Base-by-base conservation (phyloP, 305 asterid genomes). In the Fraxinus baroniana region DNA sequence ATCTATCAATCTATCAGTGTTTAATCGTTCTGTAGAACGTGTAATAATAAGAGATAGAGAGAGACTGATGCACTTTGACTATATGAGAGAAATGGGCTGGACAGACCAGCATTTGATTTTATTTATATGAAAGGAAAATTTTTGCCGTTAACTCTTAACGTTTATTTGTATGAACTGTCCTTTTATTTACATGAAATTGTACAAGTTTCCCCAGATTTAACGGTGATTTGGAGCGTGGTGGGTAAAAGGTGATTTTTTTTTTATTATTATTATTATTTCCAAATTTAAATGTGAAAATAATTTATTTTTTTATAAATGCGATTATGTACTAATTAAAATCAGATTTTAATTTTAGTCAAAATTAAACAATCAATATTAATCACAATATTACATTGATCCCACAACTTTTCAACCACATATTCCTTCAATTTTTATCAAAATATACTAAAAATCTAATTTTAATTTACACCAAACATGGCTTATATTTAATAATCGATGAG, bases 71-170 rank as follows among this genome's bases (percentile, higher is more conserved):
- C 28, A 64, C 72, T 7, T 64, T 64, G 33, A 64, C 72, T 20
- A 9, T 20, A 22, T 0, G 7, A 22, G 72, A 22, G 17, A 22
- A 62, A 22, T 1, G 32, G 17, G 30, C 32, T 62, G 72, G 17
- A 52, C 60, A 52, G 81, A 80, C 87, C 78, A 86, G 93, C 93
- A 86, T 79, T 88, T 81, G 30, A 32, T 79, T 79, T 15, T 73
- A 52, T 26, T 6, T 55, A 55, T 18, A 52, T 2, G 18, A 7
- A 24, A 71, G 85, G 80, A 83, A 83, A 17, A 81, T 79, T 72
- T 88, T 83, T 52, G 89, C 91, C 91, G 97, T 88, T 18, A 55
- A 17, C 84, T 86, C 57, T 79, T 79, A 79, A 36, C 15, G 70
- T 60, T 32, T 26, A 55, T 83, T 18, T 78, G 91, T 87, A 79